Percentiles rank a stretch among this genome's conserved stretches.
Conservation (phyloP, 179 eudicot genomes). For the Corrigiola litoralis region DNA sequence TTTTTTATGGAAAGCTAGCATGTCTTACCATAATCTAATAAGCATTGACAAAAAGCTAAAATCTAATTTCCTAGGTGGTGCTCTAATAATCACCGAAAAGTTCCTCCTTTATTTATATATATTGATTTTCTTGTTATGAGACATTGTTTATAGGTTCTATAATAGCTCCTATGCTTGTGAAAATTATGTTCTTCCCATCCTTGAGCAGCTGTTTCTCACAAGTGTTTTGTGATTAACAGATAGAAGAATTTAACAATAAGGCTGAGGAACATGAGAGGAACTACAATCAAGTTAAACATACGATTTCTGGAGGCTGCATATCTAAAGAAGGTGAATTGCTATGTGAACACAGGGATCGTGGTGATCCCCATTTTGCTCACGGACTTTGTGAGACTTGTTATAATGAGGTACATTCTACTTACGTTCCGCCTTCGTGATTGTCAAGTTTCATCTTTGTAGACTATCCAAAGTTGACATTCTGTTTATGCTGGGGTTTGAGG, state of each 20-base stretch:
- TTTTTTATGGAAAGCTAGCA: too few relatives aligned
- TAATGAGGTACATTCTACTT: conserved; percentile 41
- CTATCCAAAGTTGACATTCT: conserved; percentile 1
- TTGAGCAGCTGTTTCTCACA: background rate
- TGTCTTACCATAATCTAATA: too few relatives aligned
- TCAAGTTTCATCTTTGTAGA: background rate
- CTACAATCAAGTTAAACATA: conserved; percentile 9
- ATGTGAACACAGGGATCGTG: conserved; percentile 69
- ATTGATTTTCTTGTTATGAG: background rate
- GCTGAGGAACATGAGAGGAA: conserved; percentile 54
- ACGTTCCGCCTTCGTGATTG: background rate
- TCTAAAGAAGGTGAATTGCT: conserved; percentile 49
- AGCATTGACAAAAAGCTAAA: too few relatives aligned
- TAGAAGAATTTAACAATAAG: conserved; percentile 66
- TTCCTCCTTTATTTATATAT: too few relatives aligned
- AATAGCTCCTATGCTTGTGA: conserved; percentile 3
- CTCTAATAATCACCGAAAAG: too few relatives aligned
- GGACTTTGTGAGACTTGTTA: conserved; percentile 79
- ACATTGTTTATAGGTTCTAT: background rate
- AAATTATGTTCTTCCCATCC: background rate
- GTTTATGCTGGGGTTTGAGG: conserved; percentile 14
- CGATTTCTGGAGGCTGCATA: conserved; percentile 8
- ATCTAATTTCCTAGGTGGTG: too few relatives aligned
- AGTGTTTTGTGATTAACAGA: conserved; percentile 34
- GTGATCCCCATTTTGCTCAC: conserved; percentile 51